These are phyloP conservation scores for Ceratocystis smalleyi DNA, from an alignment of 2,329 filamentous ascomycete genomes.

Conservation along the genomic window DNA sequence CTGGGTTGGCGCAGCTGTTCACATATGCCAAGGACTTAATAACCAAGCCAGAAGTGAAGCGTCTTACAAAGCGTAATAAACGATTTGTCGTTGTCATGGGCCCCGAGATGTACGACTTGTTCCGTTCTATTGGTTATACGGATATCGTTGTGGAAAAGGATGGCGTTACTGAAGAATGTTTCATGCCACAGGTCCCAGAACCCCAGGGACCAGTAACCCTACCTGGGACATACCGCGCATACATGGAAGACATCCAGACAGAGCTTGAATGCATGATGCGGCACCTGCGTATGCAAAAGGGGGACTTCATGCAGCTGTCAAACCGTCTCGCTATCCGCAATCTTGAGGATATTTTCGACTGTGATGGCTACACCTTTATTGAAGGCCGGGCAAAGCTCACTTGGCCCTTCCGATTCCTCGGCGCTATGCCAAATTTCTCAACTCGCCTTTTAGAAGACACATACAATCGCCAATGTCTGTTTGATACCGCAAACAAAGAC, in stretches of 20 bases:
- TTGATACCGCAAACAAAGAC: constrained; percentile 13
- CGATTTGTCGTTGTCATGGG: constrained; percentile 40
- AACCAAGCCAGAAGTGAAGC: constrained; percentile 26
- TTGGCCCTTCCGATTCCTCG: constrained; percentile 21
- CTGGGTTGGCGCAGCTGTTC: constrained; percentile 32
- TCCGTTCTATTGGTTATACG: constrained; percentile 34
- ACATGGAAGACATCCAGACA: constrained; percentile 34
- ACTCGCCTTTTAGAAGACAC: constrained; percentile 17
- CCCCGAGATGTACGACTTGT: constrained; percentile 33
- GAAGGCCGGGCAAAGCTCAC: constrained; percentile 12
- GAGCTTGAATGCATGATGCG: constrained; percentile 32
- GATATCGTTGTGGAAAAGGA: constrained; percentile 27
- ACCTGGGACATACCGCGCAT: constrained; percentile 31
- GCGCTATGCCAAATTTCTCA: constrained; percentile 24
- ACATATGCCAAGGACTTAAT: constrained; percentile 38
- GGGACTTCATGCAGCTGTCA: constrained; percentile 22
- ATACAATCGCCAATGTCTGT: constrained; percentile 14
- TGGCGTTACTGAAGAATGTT: constrained; percentile 27
- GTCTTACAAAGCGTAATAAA: constrained; percentile 42
- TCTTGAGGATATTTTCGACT: constrained; percentile 21
- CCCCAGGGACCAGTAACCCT: constrained; percentile 22
- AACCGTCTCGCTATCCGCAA: constrained; percentile 20
- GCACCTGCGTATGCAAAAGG: constrained; percentile 21
- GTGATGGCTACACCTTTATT: constrained; percentile 23
- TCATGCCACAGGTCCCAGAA: constrained; percentile 25